Percentiles rank a stretch among this genome's conserved stretches.
These are phyloP conservation scores for Solanum ossicruentum DNA, from an alignment of 257 asterid species.

Conservation along the genomic window DNA sequence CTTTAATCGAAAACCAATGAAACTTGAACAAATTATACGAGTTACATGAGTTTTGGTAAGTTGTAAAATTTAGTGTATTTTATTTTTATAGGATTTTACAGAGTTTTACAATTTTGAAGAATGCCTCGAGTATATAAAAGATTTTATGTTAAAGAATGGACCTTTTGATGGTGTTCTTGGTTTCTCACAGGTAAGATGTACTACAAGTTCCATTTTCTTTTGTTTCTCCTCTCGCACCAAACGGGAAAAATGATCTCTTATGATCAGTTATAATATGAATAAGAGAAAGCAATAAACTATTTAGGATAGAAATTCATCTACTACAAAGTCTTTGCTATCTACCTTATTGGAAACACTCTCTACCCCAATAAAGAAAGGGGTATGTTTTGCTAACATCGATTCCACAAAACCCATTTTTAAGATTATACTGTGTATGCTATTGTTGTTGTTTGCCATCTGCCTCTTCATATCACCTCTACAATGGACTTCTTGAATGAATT, in stretches of 20 bases:
- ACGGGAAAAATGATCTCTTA: neutral
- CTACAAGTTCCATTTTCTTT: neutral
- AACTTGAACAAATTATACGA: too few relatives aligned
- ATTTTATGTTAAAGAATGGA: slow-evolving; percentile 19
- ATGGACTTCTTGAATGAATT: too few relatives aligned
- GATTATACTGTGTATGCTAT: too few relatives aligned
- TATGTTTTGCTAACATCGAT: too few relatives aligned
- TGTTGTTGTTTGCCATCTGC: too few relatives aligned
- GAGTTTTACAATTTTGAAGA: slow-evolving; percentile 26
- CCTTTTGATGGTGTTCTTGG: slow-evolving; percentile 34
- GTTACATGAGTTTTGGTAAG: neutral
- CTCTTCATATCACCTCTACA: too few relatives aligned
- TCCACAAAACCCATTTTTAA: too few relatives aligned
- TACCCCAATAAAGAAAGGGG: too few relatives aligned
- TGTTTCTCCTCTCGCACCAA: neutral
- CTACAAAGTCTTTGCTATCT: neutral
- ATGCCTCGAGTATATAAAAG: slow-evolving; percentile 19
- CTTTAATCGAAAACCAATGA: neutral
- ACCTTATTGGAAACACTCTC: neutral
- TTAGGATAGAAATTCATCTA: too few relatives aligned
- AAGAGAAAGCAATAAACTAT: neutral
- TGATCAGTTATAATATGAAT: neutral
- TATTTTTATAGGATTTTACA: neutral
- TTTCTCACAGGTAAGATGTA: slow-evolving; percentile 22
- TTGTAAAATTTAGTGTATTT: neutral